A percentile compares a stretch with the other conserved stretches of the same genome.
Conservation (phyloP, 139 green algal species). For the Axilococcus clingmanii region DNA sequence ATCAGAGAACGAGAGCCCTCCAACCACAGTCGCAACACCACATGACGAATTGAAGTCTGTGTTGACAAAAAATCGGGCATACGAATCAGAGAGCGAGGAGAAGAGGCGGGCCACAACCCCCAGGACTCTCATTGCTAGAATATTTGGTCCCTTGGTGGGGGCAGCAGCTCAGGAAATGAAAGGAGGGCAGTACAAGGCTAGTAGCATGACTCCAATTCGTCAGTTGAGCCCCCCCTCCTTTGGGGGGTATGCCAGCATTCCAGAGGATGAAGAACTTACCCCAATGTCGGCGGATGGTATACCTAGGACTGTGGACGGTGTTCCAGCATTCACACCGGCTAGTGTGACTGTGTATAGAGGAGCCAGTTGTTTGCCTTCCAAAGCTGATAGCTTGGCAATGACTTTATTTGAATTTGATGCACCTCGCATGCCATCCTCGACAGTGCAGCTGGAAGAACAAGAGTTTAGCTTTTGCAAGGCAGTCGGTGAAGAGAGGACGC, state of each 20-base stretch:
- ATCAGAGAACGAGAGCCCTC: background rate
- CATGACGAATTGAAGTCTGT: background rate
- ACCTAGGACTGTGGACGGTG: slow-evolving; percentile 3
- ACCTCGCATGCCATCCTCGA: no score
- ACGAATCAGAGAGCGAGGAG: background rate
- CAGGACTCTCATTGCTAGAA: background rate
- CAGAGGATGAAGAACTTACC: background rate
- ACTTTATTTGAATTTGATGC: no score
- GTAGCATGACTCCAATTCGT: background rate
- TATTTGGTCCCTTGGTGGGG: background rate
- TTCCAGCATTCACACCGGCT: slow-evolving; percentile 10
- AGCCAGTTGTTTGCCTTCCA: background rate
- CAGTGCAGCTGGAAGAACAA: no score
- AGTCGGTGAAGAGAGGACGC: no score
- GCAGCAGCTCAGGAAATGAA: background rate
- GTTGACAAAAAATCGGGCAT: background rate
- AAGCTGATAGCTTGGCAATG: slow-evolving; percentile 1
- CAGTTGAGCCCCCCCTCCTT: background rate
- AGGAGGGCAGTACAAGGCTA: background rate
- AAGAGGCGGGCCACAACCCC: background rate
- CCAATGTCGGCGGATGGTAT: slow-evolving; percentile 8
- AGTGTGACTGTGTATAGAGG: slow-evolving; percentile 18
- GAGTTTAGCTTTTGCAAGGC: no score
- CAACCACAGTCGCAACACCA: background rate
- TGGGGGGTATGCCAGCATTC: background rate